phyloP scores from a whole-genome alignment of 2,329 filamentous ascomycete species.

The Bipolaris gigantea region DNA sequence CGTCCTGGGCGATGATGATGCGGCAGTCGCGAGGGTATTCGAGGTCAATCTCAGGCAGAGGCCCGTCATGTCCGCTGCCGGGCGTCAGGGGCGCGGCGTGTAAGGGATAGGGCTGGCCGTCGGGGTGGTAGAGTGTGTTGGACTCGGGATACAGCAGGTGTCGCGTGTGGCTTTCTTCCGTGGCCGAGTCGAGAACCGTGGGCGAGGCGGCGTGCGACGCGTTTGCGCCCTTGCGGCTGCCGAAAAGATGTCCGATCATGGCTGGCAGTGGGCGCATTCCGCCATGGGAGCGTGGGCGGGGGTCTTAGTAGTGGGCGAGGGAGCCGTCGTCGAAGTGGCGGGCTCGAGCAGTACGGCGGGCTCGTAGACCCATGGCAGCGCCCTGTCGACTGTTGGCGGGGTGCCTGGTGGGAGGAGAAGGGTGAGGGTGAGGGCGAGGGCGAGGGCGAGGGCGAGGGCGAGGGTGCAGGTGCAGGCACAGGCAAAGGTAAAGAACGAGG shows the following conservation, averaged over 20 bases:
- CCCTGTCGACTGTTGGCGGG: background rate
- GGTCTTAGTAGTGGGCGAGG: constrained; percentile 20
- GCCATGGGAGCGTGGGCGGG: constrained; percentile 14
- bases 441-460: background rate
- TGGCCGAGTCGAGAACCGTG: constrained; percentile 42
- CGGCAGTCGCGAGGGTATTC: constrained; percentile 47
- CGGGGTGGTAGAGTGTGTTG: constrained; percentile 39
- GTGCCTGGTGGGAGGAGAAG: background rate
- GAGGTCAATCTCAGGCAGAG: constrained; percentile 47
- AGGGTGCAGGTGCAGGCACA: background rate
- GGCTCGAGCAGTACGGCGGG: constrained; percentile 24
- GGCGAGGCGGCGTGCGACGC: constrained; percentile 29
- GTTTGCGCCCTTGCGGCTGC: constrained; percentile 37
- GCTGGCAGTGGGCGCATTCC: constrained; percentile 20
- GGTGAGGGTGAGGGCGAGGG: background rate
- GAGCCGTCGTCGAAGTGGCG: constrained; percentile 21
- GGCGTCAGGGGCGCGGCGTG: constrained; percentile 33
- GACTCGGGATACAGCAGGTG: constrained; percentile 48
- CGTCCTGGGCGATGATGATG: constrained; percentile 50
- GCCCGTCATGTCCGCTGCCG: constrained; percentile 41
- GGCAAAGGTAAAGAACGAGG: background rate
- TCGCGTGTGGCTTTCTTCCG: constrained; percentile 47
- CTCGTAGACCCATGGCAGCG: constrained; percentile 37
- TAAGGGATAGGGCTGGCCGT: constrained; percentile 43
- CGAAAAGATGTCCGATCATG: constrained; percentile 48